Evolutionary conservation across 1,284 basidiomycete species (phyloP).

Genomic region (Tremellales sp.): DNA sequence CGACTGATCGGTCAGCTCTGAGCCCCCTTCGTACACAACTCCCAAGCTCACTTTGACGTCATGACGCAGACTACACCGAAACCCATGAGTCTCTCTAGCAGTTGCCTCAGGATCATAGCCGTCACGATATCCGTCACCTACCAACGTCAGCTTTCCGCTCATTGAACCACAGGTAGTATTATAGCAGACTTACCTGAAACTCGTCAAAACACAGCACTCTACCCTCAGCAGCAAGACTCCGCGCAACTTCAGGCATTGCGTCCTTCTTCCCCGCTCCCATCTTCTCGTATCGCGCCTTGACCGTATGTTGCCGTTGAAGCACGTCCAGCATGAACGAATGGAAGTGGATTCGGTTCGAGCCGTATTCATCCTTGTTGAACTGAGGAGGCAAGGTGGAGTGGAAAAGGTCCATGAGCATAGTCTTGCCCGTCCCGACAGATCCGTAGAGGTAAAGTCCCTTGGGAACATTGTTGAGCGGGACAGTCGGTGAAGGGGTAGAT

Average conservation of each 20-base stretch:
- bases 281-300: conserved; percentile 59
- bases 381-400: conserved; percentile 79
- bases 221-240: conserved; percentile 80
- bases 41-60: conserved; percentile 90
- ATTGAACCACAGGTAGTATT: conserved; percentile 8
- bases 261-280: conserved; percentile 60
- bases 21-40: not conserved
- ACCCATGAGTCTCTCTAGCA: conserved; percentile 78
- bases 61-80: conserved; percentile 91
- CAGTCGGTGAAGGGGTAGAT: conserved; percentile 42
- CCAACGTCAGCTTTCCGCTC: not conserved
- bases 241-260: conserved; percentile 81
- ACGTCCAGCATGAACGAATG: conserved; percentile 99
- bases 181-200: conserved; percentile 76
- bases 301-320: conserved; percentile 65
- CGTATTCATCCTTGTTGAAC: conserved; percentile 50
- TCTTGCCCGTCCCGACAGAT: conserved; percentile 89
- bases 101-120: conserved; percentile 91
- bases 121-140: conserved; percentile 97
- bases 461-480: conserved; percentile 56
- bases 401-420: conserved; percentile 99
- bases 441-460: conserved; percentile 95
- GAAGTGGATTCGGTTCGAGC: conserved; percentile 87
- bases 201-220: conserved; percentile 94
- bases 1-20: conserved; percentile 59